Base-by-base conservation (phyloP, 441 rosid species). In the Jatropha podagrica region DNA sequence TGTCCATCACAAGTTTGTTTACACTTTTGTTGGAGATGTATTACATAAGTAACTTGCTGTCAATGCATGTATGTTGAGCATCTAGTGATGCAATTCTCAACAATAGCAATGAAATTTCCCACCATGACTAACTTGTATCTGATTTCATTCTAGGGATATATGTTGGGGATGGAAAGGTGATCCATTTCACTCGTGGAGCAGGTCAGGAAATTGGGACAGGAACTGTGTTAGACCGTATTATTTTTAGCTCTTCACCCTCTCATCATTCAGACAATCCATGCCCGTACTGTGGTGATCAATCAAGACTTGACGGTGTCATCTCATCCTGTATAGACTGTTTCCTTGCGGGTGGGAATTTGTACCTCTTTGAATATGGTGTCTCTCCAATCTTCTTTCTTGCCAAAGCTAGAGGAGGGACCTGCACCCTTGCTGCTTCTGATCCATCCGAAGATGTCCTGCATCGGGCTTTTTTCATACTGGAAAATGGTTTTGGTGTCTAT, bases 401-500 rank as follows among this genome's bases (percentile, higher is more conserved):
- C 52, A 92, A 91, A 83, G 83, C 83, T 63, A 78, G 97, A 71
- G 97, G 98, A 17, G 97, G 98, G 40, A 94, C 95, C 15, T 88
- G 95, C 82, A 94, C 97, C 4, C 85, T 85, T 26, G 96, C 98
- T 26, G 1, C 79, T 20, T 85, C 95, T 14, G 98, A 94, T 84
- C 77, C 93, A 32, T 76, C 82, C 0, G 87, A 88, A 49, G 83
- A 85, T 42, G 91, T 88, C 67, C 73, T 92, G 62, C 84, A 79
- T 56, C 92, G 96, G 32, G 93, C 91, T 3, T 58, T 48, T 4
- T 90, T 61, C 76, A 92, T 94, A 56, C 84, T 92, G 0, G 69
- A 77, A 41, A 90, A 90, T 17, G 94, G 93, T 12, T 92, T 94
- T 75, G 98, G 94, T 38, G 86, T 42, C 48, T 93, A 92, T 81